These are phyloP conservation scores for Bolboschoenus planiculmis DNA, from an alignment of 176 grass and related monocot species.

Conservation along the genomic window DNA sequence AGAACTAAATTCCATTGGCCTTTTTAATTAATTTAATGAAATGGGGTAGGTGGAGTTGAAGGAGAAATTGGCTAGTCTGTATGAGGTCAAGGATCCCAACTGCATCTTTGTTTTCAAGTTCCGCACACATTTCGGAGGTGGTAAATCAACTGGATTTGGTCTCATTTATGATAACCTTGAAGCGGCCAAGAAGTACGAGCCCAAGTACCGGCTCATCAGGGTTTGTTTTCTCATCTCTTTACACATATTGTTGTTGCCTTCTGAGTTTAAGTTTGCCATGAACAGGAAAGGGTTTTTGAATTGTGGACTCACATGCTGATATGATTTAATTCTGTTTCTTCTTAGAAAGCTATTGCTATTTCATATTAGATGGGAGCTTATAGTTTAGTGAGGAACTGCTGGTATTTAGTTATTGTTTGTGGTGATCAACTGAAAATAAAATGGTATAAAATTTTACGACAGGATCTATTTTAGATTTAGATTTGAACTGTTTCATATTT, in stretches of 20 bases:
- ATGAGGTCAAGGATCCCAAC: constrained; percentile 78
- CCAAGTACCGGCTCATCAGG: constrained; percentile 97
- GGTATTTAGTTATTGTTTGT: neutral
- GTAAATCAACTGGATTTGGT: constrained; percentile 88
- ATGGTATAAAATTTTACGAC: too few species aligned
- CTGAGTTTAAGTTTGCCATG: neutral
- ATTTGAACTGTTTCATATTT: neutral
- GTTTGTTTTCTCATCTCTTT: constrained; percentile 23
- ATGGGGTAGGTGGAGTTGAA: constrained; percentile 63
- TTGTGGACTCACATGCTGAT: neutral
- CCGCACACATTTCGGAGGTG: constrained; percentile 89
- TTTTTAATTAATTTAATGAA: neutral
- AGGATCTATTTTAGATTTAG: neutral
- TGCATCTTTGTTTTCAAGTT: constrained; percentile 99
- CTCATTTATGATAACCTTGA: constrained; percentile 88
- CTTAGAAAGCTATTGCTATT: neutral
- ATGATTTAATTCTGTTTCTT: neutral
- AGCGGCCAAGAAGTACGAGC: constrained; percentile 82
- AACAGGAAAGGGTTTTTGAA: neutral
- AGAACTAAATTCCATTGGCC: neutral
- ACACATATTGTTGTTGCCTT: neutral
- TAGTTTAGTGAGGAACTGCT: neutral
- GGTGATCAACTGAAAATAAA: neutral
- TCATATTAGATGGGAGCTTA: neutral
- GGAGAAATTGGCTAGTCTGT: constrained; percentile 49